Conservation (phyloP, 768 basidiomycete species). For the Lanmaoa rubissima region DNA sequence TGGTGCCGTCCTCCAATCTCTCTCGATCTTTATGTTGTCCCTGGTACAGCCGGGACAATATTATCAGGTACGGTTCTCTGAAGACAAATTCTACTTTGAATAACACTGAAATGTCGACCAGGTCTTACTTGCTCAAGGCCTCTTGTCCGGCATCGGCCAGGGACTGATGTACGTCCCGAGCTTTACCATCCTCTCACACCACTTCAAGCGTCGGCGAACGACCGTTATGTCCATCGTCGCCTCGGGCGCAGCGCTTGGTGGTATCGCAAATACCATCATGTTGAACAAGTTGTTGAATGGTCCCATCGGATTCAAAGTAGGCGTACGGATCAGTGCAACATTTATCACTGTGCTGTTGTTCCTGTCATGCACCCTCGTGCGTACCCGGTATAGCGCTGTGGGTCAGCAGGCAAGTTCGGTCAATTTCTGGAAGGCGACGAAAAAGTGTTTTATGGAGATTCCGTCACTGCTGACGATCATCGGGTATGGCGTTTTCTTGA, state of each 20-base stretch:
- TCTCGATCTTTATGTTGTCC: slow-evolving; percentile 40
- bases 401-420: not conserved
- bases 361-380: slow-evolving; percentile 38
- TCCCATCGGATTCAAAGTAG: slow-evolving; percentile 42
- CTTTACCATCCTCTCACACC: slow-evolving; percentile 42
- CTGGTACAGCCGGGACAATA: slow-evolving; percentile 33
- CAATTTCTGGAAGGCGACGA: slow-evolving; percentile 16
- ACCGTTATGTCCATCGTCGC: slow-evolving; percentile 45
- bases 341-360: slow-evolving; percentile 38
- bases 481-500: slow-evolving; percentile 9
- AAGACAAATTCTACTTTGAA: not conserved
- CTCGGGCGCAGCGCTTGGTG: slow-evolving; percentile 53
- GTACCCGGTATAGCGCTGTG: slow-evolving; percentile 27
- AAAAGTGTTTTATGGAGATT: slow-evolving; percentile 24
- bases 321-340: slow-evolving; percentile 39
- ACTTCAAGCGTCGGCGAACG: slow-evolving; percentile 41
- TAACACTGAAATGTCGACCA: slow-evolving; percentile 9
- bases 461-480: slow-evolving; percentile 26
- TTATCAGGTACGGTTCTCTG: slow-evolving; percentile 30
- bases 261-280: slow-evolving; percentile 57
- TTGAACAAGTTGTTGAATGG: slow-evolving; percentile 48
- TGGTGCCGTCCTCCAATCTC: slow-evolving; percentile 27
- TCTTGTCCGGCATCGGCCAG: slow-evolving; percentile 40
- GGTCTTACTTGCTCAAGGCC: slow-evolving; percentile 45
- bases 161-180: slow-evolving; percentile 48